These are phyloP conservation scores for Castanopsis chinensis DNA, from an alignment of 306 rosid genomes.

Conservation along the genomic window DNA sequence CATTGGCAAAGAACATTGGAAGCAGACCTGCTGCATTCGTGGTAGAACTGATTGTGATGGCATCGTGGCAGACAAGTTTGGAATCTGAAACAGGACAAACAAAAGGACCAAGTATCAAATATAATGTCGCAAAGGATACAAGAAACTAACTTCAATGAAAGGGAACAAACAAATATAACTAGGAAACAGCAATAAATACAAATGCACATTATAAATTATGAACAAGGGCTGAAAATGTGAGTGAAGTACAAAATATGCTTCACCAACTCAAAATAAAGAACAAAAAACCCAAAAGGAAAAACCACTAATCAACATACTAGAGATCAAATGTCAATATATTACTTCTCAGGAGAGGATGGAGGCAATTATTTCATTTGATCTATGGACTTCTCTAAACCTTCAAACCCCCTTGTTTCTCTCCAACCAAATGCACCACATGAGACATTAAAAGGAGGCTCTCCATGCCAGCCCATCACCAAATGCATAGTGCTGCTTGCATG, in stretches of 20 bases:
- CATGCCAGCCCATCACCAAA: too few relatives aligned
- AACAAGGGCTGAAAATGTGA: neutral
- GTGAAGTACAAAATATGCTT: neutral
- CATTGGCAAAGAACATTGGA: constrained; percentile 20
- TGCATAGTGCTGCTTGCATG: too few relatives aligned
- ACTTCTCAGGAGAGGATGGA: neutral
- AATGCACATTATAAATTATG: neutral
- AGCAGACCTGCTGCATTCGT: constrained; percentile 87
- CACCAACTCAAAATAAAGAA: neutral
- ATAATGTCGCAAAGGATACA: constrained; percentile 14
- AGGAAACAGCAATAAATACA: neutral
- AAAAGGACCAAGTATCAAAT: constrained; percentile 9
- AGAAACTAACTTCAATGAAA: neutral
- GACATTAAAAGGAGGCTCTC: neutral
- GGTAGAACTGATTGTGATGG: constrained; percentile 68
- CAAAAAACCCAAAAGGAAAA: neutral
- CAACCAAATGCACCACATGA: neutral
- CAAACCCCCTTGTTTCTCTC: neutral
- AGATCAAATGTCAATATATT: neutral
- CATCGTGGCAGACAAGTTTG: constrained; percentile 78
- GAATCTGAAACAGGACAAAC: constrained; percentile 51
- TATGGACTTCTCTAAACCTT: neutral
- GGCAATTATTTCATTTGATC: neutral
- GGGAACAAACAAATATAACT: neutral
- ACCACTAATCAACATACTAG: too few relatives aligned